Conservation (phyloP, 2,329 filamentous ascomycete genomes). For the Gnomoniopsis sp. region DNA sequence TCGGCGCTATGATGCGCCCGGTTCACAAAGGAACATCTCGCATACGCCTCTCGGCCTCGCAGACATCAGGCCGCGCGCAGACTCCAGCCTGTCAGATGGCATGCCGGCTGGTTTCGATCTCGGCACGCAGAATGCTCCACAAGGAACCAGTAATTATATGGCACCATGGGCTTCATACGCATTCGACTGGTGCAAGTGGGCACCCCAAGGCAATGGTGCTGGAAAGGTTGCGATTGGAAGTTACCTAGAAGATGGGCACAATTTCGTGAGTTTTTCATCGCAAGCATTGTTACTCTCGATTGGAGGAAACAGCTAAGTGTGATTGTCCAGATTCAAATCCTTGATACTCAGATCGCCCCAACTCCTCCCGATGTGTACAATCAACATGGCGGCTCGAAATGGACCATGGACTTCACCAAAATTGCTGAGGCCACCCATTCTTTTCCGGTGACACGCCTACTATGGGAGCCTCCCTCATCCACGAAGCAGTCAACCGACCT, state of each 20-base stretch:
- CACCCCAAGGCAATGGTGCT: slow-evolving; percentile 72
- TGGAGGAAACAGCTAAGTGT: background rate
- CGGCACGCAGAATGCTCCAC: slow-evolving; percentile 61
- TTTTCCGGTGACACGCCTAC: slow-evolving; percentile 89
- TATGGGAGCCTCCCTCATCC: slow-evolving; percentile 94
- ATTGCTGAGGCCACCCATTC: slow-evolving; percentile 96
- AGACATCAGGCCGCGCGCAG: slow-evolving; percentile 84
- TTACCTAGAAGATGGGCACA: slow-evolving; percentile 96
- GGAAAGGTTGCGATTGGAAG: slow-evolving; percentile 94
- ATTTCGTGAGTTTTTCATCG: slow-evolving; percentile 67
- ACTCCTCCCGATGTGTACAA: slow-evolving; percentile 66
- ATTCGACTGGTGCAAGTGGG: slow-evolving; percentile 99
- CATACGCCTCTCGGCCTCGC: slow-evolving; percentile 88
- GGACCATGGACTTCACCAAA: slow-evolving; percentile 84
- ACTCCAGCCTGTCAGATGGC: slow-evolving; percentile 75
- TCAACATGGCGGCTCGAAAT: slow-evolving; percentile 64
- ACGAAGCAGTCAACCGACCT: slow-evolving; percentile 95
- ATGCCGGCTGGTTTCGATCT: slow-evolving; percentile 59
- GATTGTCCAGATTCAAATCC: slow-evolving; percentile 79
- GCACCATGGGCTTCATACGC: slow-evolving; percentile 95
- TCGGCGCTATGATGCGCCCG: slow-evolving; percentile 53
- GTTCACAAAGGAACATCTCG: slow-evolving; percentile 61
- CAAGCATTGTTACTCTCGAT: background rate
- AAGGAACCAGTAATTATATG: slow-evolving; percentile 85
- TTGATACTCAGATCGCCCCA: slow-evolving; percentile 77